Base-by-base conservation (phyloP, 352 stramenopile genomes). In the Phytophthora colocasiae region DNA sequence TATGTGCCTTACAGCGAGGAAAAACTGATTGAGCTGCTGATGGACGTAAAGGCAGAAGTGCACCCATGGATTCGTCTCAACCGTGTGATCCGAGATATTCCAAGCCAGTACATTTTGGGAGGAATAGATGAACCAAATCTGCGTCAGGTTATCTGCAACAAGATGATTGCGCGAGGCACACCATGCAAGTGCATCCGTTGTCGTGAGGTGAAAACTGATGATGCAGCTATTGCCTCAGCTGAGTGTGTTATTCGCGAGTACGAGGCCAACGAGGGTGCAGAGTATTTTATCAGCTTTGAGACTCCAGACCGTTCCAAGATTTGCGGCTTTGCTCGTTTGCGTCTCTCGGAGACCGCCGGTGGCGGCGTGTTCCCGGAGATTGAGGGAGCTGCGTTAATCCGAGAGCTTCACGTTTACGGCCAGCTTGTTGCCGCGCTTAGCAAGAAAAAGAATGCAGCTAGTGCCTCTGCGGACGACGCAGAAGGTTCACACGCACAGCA, bases 41-140 rank as follows among this genome's bases (percentile, higher is more conserved):
- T 97, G 71, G 73, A 92, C 15, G 85, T 97, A 40, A 98, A 98
- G 75, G 69, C 82, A 10, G 65, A 94, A 52, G 93, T 98, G 29
- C 92, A 98, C 60, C 93, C 93, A n/a, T 98, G 92, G 92, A 98
- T 98, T 60, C 91, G 93, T 4, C 78, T 98, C 11, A 98, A 98
- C 71, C 91, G 93, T 27, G 90, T 98, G 27, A 97, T 98, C 48
- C 90, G 93, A 3, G 93, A 98, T 66, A 98, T 98, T 66, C 93
- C 93, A 22, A 97, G 90, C 58, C 88, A 97, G 73, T 98, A 98
- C 64, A 98, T 98, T 70, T 71, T 97, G 22, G 93, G 92, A 52
- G 93, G 93, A 32, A 93, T 97, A 78, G 90, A 97, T 67, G 90
- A 96, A 38, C 92, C 92, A 10, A 98, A 97, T 71, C 56, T 98